A percentile compares a stretch with the other conserved stretches of the same genome.
phyloP scores from a whole-genome alignment of 2,329 filamentous ascomycete genomes.

The Berkeleyomyces rouxiae region DNA sequence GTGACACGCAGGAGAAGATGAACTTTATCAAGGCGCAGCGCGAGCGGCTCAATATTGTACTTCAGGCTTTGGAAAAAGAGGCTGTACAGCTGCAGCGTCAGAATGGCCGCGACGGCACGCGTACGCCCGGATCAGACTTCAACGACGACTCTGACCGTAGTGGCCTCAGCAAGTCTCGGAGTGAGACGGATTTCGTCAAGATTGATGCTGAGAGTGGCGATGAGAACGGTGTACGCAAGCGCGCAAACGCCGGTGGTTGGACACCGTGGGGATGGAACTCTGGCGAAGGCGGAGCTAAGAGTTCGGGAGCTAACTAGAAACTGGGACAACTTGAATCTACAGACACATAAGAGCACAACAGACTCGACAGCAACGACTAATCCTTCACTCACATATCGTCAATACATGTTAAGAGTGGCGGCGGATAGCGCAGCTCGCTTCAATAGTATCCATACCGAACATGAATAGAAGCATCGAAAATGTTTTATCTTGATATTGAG shows the following conservation, averaged over 20 bases:
- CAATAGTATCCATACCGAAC: background rate
- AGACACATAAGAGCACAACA: background rate
- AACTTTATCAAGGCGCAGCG: slow-evolving; percentile 64
- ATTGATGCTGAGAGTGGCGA: slow-evolving; percentile 58
- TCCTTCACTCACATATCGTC: background rate
- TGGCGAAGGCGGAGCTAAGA: slow-evolving; percentile 19
- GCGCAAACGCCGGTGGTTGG: slow-evolving; percentile 25
- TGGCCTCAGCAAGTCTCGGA: slow-evolving; percentile 62
- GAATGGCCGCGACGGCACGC: slow-evolving; percentile 14
- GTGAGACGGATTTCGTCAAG: slow-evolving; percentile 79
- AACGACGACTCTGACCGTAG: slow-evolving; percentile 23
- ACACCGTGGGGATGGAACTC: slow-evolving; percentile 31
- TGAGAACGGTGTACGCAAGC: slow-evolving; percentile 32
- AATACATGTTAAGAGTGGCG: background rate
- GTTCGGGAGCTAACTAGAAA: slow-evolving; percentile 25
- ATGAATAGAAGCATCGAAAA: background rate
- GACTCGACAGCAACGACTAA: background rate
- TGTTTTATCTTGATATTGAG: background rate
- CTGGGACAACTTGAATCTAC: background rate
- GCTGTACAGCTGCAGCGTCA: slow-evolving; percentile 41
- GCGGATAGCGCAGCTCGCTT: background rate
- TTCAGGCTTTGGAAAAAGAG: slow-evolving; percentile 66
- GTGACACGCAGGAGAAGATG: slow-evolving; percentile 47
- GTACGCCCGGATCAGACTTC: slow-evolving; percentile 3
- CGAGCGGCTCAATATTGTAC: slow-evolving; percentile 55